Conservation (phyloP, 805 yeast genomes). For the Tetrapisispora iriomotensis region DNA sequence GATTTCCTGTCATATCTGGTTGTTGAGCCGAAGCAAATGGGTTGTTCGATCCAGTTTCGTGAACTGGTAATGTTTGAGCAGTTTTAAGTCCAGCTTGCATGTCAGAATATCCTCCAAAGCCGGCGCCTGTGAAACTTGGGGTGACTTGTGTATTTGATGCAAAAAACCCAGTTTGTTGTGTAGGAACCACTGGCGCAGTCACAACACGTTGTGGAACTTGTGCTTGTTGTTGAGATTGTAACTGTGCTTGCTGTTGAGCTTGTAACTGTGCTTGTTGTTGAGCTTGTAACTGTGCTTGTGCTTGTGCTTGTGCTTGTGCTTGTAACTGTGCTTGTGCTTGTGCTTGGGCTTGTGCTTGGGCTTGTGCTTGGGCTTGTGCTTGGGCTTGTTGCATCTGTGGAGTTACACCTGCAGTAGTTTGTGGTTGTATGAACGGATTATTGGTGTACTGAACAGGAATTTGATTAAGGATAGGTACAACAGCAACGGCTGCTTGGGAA, state of each 20-base stretch:
- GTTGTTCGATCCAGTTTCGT: conserved; percentile 28
- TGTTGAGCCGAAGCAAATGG: conserved; percentile 27
- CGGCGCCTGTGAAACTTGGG: conserved; percentile 42
- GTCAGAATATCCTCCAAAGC: conserved; percentile 46
- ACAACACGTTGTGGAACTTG: conserved; percentile 5
- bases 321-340: conserved; percentile 14
- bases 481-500: conserved; percentile 11
- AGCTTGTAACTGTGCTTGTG: conserved; percentile 11
- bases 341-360: conserved; percentile 10
- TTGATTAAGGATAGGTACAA: background rate
- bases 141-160: conserved; percentile 22
- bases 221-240: conserved; percentile 14
- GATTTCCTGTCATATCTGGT: conserved; percentile 2
- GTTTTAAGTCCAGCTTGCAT: conserved; percentile 10
- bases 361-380: conserved; percentile 17
- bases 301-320: conserved; percentile 15
- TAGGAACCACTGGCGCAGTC: conserved; percentile 7
- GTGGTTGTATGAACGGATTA: conserved; percentile 4
- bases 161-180: conserved; percentile 22
- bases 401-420: conserved; percentile 13
- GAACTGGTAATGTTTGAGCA: conserved; percentile 4
- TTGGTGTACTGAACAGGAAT: conserved; percentile 1
- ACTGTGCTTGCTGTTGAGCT: conserved; percentile 2
- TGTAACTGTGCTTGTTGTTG: conserved; percentile 9
- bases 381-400: conserved; percentile 9